phyloP scores from a whole-genome alignment of 495 filamentous ascomycete species.

The Hypoxylon fragiforme region DNA sequence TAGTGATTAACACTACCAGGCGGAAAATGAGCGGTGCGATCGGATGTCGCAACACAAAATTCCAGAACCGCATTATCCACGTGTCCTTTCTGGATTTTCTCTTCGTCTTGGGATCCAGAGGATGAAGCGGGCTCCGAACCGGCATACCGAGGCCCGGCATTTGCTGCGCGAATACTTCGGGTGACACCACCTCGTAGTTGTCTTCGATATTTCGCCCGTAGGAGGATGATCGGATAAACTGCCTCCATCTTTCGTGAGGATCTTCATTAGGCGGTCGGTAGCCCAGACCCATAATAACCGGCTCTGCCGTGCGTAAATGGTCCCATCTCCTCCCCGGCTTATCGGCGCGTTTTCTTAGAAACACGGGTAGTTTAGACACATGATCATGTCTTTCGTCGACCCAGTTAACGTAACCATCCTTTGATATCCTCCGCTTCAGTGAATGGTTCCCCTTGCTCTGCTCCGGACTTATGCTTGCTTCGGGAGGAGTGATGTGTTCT shows the following conservation, averaged over 20 bases:
- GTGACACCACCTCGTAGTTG: slow-evolving; percentile 48
- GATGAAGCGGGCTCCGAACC: slow-evolving; percentile 57
- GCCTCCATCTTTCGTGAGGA: slow-evolving; percentile 50
- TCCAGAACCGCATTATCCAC: slow-evolving; percentile 48
- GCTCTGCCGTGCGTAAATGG: slow-evolving; percentile 56
- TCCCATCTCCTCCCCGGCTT: slow-evolving; percentile 58
- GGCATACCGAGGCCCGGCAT: slow-evolving; percentile 54
- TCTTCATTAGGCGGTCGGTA: slow-evolving; percentile 37
- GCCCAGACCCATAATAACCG: slow-evolving; percentile 57
- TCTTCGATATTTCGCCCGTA: slow-evolving; percentile 53
- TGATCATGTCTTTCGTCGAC: slow-evolving; percentile 39
- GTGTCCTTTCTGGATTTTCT: slow-evolving; percentile 50
- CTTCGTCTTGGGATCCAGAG: slow-evolving; percentile 39
- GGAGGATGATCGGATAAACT: slow-evolving; percentile 53
- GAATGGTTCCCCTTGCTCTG: slow-evolving; percentile 32
- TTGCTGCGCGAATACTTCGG: slow-evolving; percentile 47
- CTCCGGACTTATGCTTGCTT: slow-evolving; percentile 31
- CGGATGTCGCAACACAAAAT: slow-evolving; percentile 71
- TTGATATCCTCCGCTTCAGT: slow-evolving; percentile 51
- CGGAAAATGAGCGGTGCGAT: slow-evolving; percentile 85
- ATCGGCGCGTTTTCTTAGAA: slow-evolving; percentile 39
- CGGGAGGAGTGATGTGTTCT: slow-evolving; percentile 23
- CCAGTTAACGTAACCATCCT: slow-evolving; percentile 58
- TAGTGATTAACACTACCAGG: slow-evolving; percentile 79
- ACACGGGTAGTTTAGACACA: slow-evolving; percentile 37